These are phyloP conservation scores for Rhizopus delemar DNA, from an alignment of 371 early-diverging fungal genomes.

Conservation along the genomic window DNA sequence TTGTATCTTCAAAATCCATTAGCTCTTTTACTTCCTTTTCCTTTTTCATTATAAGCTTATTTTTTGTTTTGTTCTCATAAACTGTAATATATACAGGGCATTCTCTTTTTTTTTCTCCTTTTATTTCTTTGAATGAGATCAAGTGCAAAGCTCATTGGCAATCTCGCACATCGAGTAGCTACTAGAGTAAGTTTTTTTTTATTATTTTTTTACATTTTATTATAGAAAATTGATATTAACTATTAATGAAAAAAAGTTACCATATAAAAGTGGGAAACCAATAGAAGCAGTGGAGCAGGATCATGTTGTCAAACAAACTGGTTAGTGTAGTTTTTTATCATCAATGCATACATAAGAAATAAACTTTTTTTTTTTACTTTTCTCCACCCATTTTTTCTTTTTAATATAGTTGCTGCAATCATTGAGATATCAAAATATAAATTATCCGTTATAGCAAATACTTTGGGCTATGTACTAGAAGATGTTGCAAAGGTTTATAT, in stretches of 20 bases:
- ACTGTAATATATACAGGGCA: not conserved
- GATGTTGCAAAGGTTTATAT: conserved; percentile 60
- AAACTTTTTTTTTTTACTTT: not conserved
- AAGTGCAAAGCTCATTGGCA: conserved; percentile 53
- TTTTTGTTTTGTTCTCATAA: not conserved
- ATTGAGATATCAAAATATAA: conserved; percentile 67
- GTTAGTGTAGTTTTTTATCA: conserved; percentile 15
- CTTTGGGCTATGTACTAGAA: conserved; percentile 61
- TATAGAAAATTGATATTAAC: too few relatives aligned
- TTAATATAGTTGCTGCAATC: conserved; percentile 54
- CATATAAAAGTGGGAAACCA: conserved; percentile 56
- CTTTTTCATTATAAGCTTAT: not conserved
- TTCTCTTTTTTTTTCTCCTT: not conserved
- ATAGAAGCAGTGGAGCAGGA: conserved; percentile 65
- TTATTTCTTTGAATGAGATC: conserved; percentile 29
- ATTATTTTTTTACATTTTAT: not conserved
- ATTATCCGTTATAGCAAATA: conserved; percentile 57
- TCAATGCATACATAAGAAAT: too few relatives aligned
- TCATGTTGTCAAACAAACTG: conserved; percentile 69
- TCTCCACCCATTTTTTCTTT: not conserved
- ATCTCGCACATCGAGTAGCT: conserved; percentile 54
- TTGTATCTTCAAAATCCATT: too few relatives aligned
- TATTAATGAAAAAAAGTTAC: conserved; percentile 40
- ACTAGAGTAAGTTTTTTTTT: conserved; percentile 41
- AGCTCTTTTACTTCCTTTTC: too few relatives aligned